Evolutionary conservation across 345 rosid species (phyloP).

Genomic region (Eucalyptus erythrocorys): DNA sequence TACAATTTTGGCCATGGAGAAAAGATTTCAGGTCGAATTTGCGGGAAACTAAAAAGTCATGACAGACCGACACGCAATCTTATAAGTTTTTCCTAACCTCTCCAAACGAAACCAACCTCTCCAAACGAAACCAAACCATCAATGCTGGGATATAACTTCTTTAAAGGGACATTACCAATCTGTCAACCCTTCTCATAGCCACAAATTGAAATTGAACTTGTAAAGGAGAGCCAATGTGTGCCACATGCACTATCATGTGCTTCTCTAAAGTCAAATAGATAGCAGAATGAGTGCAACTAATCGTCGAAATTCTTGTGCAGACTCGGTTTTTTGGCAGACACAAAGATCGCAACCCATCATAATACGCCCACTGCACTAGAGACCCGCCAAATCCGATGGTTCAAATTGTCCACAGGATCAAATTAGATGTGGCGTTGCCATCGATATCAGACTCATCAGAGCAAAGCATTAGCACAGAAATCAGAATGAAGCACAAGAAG

Average conservation of each 20-base stretch:
- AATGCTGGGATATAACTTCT: not conserved
- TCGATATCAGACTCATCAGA: not conserved
- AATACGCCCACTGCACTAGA: not conserved
- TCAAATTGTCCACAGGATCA: not conserved
- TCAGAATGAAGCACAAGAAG: not conserved
- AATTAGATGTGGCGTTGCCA: not conserved
- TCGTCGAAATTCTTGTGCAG: not conserved
- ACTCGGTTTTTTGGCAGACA: not conserved
- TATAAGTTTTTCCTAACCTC: not conserved
- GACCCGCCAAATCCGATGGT: not conserved
- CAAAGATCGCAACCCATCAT: not conserved
- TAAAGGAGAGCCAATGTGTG: not conserved
- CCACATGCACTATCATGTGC: not conserved
- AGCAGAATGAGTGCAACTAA: not conserved
- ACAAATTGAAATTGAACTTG: not conserved
- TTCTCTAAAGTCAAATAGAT: not conserved
- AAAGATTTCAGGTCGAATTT: not conserved
- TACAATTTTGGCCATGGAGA: not conserved
- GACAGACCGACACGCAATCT: not conserved
- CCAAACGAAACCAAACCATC: not conserved
- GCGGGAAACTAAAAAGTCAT: not conserved
- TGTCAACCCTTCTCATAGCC: not conserved
- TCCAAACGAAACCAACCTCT: not conserved
- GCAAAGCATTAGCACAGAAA: not conserved
- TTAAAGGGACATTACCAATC: not conserved